Evolutionary conservation across 2,329 filamentous ascomycete genomes (phyloP).

Genomic region (Trematosphaeria pertusa): DNA sequence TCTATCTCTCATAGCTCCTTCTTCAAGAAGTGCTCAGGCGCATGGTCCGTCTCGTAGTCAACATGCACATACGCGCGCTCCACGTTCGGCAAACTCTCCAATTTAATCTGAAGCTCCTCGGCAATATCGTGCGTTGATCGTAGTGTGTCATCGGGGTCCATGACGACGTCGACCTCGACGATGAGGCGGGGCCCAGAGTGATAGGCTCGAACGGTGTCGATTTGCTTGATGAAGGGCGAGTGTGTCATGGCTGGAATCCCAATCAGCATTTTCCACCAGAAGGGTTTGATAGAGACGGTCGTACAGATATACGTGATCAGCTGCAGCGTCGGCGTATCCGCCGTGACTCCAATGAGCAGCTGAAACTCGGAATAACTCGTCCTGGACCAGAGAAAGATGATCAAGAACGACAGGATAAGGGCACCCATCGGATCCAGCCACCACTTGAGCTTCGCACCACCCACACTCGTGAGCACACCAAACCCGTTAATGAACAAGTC

Average conservation of each 20-base stretch:
- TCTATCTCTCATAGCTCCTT: constrained; percentile 65
- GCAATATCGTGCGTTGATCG: constrained; percentile 88
- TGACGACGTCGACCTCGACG: constrained; percentile 95
- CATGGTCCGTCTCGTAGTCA: constrained; percentile 95
- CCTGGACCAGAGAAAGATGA: constrained; percentile 80
- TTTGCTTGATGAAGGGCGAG: constrained; percentile 76
- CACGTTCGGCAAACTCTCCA: constrained; percentile 89
- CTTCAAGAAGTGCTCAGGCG: constrained; percentile 80
- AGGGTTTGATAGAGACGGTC: constrained; percentile 24
- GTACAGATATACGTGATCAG: constrained; percentile 91
- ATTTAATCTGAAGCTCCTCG: constrained; percentile 90
- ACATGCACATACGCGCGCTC: constrained; percentile 97
- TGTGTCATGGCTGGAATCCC: constrained; percentile 74
- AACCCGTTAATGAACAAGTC: constrained; percentile 97
- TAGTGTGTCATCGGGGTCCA: constrained; percentile 77
- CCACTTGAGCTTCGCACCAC: constrained; percentile 86
- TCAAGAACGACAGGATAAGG: constrained; percentile 79
- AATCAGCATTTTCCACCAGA: not conserved
- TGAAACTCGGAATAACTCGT: constrained; percentile 91
- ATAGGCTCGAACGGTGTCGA: constrained; percentile 95
- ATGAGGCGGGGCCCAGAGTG: constrained; percentile 88
- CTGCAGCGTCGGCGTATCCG: constrained; percentile 84
- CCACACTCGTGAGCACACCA: constrained; percentile 88
- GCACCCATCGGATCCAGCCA: constrained; percentile 96
- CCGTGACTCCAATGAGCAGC: constrained; percentile 86